phyloP scores from a whole-genome alignment of 1,284 basidiomycete genomes.

The Pterulicium gracile region DNA sequence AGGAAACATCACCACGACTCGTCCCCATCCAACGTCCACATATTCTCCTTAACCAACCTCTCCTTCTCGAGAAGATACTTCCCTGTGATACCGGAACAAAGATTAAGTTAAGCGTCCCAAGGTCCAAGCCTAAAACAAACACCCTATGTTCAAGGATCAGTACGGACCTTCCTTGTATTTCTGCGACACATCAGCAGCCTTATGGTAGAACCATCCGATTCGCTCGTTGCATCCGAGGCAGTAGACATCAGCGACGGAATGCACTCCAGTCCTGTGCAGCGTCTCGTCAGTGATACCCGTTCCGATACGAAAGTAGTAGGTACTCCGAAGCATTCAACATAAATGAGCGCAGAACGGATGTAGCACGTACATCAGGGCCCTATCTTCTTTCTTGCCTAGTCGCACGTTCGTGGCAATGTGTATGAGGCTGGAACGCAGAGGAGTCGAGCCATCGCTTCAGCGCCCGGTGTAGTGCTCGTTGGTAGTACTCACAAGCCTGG shows the following conservation, averaged over 20 bases:
- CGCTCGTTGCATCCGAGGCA: constrained; percentile 72
- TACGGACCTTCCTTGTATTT: constrained; percentile 78
- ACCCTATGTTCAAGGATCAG: not conserved
- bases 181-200: constrained; percentile 68
- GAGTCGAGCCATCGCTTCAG: constrained; percentile 2
- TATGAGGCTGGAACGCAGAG: constrained; percentile 46
- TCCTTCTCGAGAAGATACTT: constrained; percentile 81
- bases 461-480: not conserved
- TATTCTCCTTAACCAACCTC: constrained; percentile 71
- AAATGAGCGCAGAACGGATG: constrained; percentile 2
- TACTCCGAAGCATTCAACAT: too few species aligned
- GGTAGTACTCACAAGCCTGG: constrained; percentile 56
- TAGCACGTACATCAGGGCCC: constrained; percentile 52
- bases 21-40: constrained; percentile 49
- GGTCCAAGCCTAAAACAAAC: constrained; percentile 1
- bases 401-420: constrained; percentile 70
- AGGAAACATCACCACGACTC: not conserved
- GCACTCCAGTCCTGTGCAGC: constrained; percentile 59
- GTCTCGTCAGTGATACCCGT: constrained; percentile 2
- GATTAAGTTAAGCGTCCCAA: not conserved
- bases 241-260: constrained; percentile 72
- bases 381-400: constrained; percentile 66
- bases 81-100: constrained; percentile 28
- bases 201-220: constrained; percentile 79
- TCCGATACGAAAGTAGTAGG: not conserved